A percentile compares a stretch with the other conserved stretches of the same genome.
Conservation (phyloP, 2,329 filamentous ascomycete genomes). For the Neopestalotiopsis rosae region DNA sequence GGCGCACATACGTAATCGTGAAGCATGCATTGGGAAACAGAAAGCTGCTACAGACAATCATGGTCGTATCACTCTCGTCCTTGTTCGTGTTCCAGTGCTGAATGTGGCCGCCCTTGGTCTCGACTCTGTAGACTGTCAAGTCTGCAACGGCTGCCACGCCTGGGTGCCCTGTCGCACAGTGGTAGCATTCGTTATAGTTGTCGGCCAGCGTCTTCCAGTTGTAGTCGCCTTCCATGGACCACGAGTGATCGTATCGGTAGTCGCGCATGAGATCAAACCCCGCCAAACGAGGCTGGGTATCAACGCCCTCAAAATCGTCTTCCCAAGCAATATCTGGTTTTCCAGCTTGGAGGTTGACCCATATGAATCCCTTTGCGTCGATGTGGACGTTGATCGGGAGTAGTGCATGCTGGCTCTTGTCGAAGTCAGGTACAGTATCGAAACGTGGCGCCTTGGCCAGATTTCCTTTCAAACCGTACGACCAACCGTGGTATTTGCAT, state of each 20-base stretch:
- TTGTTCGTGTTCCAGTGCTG: slow-evolving; percentile 6
- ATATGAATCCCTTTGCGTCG: neutral
- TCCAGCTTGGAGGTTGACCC: neutral
- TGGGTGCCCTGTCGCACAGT: neutral
- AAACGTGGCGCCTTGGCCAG: slow-evolving; percentile 66
- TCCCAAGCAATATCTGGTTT: neutral
- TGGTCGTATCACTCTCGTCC: slow-evolving; percentile 6
- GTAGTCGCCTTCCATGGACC: slow-evolving; percentile 8
- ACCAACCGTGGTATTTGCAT: slow-evolving; percentile 69
- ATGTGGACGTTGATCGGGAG: neutral
- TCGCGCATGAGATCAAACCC: neutral
- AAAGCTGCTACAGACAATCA: slow-evolving; percentile 6
- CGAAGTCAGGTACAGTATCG: slow-evolving; percentile 59
- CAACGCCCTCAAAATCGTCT: slow-evolving; percentile 4
- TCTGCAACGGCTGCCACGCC: neutral
- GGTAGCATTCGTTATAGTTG: slow-evolving; percentile 2
- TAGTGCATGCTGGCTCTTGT: slow-evolving; percentile 36
- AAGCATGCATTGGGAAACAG: neutral
- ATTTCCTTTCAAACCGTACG: slow-evolving; percentile 61
- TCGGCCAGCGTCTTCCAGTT: slow-evolving; percentile 6
- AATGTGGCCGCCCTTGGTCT: slow-evolving; percentile 7
- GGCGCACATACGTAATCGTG: neutral
- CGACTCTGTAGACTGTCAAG: neutral
- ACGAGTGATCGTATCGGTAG: neutral
- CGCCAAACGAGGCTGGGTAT: neutral